These are phyloP conservation scores for Potentilla sterilis DNA, from an alignment of 306 rosid species.

Conservation along the genomic window DNA sequence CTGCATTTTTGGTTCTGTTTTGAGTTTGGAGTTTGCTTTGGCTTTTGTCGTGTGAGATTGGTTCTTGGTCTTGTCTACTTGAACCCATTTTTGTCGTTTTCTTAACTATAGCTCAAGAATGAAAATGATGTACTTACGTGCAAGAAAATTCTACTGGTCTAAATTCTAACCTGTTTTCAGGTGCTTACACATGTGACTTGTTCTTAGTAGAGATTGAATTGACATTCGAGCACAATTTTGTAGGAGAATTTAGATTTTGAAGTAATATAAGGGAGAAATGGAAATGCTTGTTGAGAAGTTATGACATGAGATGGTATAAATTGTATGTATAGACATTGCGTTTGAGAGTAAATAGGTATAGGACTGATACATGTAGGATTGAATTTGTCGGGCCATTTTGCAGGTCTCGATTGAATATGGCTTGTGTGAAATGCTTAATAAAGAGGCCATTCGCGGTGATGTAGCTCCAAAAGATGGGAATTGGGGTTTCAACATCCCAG, in stretches of 20 bases:
- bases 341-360: neutral
- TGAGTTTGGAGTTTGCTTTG: too few relatives aligned
- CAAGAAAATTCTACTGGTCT: neutral
- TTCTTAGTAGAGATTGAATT: neutral
- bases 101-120: neutral
- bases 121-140: neutral
- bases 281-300: neutral
- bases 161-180: neutral
- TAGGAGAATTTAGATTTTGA: neutral
- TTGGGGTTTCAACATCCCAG: conserved; percentile 66
- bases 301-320: neutral
- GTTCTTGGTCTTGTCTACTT: neutral
- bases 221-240: neutral
- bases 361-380: neutral
- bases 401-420: conserved; percentile 86
- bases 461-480: conserved; percentile 65
- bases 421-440: conserved; percentile 78
- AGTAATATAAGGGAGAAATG: neutral
- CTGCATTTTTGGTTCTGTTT: neutral
- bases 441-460: conserved; percentile 46
- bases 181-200: neutral
- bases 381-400: conserved; percentile 12
- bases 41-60: neutral
- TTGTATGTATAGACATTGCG: neutral
- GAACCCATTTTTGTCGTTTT: neutral